phyloP scores from a whole-genome alignment of 1,139 yeast species.

The Keqinozyma sinolaborantium region DNA sequence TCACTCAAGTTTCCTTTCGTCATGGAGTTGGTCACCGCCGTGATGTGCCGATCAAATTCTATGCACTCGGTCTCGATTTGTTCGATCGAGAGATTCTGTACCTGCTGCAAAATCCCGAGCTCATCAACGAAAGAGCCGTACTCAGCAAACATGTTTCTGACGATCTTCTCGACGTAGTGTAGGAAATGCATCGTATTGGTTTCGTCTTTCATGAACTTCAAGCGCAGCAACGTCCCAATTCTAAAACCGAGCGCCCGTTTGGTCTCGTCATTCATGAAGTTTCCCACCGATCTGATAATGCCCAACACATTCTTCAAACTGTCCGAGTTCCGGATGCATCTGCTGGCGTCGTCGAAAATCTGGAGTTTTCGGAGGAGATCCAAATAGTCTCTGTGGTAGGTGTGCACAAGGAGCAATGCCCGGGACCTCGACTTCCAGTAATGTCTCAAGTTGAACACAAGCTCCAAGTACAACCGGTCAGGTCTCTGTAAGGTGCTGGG shows the following conservation, averaged over 20 bases:
- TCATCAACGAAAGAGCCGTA: constrained; percentile 76
- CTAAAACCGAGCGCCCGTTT: constrained; percentile 85
- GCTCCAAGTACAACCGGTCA: constrained; percentile 73
- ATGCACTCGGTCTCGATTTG: constrained; percentile 70
- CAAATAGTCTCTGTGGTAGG: constrained; percentile 70
- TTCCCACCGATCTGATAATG: constrained; percentile 81
- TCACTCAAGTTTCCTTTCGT: constrained; percentile 76
- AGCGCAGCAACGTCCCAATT: constrained; percentile 74
- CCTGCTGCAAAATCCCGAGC: constrained; percentile 54
- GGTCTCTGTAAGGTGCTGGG: constrained; percentile 69
- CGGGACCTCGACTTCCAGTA: constrained; percentile 90
- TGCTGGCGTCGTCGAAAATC: constrained; percentile 64
- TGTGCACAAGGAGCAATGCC: constrained; percentile 62
- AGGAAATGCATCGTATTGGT: constrained; percentile 76
- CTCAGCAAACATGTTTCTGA: constrained; percentile 76
- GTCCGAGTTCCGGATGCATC: constrained; percentile 57
- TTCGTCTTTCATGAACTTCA: constrained; percentile 82
- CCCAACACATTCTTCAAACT: constrained; percentile 66
- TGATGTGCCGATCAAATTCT: constrained; percentile 55
- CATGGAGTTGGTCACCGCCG: constrained; percentile 53
- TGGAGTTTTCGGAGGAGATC: constrained; percentile 65
- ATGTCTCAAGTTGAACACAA: constrained; percentile 71
- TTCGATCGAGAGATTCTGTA: constrained; percentile 72
- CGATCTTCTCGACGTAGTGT: constrained; percentile 81
- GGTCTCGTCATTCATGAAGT: constrained; percentile 83